Evolutionary conservation across 2,329 filamentous ascomycete species (phyloP), one percentile per base, ranked within the genome.

Genomic region (Microdochium paspali): DNA sequence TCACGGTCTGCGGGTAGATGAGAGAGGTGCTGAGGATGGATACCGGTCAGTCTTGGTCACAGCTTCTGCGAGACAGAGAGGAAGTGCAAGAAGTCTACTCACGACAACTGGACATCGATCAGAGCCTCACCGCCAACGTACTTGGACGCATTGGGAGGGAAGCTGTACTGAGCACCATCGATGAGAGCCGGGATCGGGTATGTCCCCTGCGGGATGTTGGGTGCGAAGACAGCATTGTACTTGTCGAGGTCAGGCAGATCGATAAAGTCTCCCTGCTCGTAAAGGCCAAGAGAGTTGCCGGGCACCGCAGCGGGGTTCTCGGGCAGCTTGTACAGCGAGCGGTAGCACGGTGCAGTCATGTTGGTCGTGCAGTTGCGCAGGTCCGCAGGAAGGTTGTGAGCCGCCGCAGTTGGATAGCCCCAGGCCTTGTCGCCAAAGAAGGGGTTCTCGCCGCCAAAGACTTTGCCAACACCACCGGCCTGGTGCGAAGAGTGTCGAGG

Each of bases 251-350:
- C 65, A 7, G 48, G 26, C 30, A 60, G 58, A 48, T 63, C 61
- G 20, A 62, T 61, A 47, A 68, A 69, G 42, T 61, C 61, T 44
- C 67, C 65, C 20, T 64, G 53, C 49, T 70, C 63, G 32, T 56
- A 58, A n/a, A 58, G 53, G n/a, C 56, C 56, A 13, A 58, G 53
- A 35, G 57, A 49, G 47, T 58, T 58, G 25, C 56, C 56, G 3
- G 53, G 45, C 4, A 46, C 43, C 15, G 51, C 51, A 2, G 50
- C 50, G 9, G 53, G 52, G 21, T 48, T 52, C 18, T 56, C 53
- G 4, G 54, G 55, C 12, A 58, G 49, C 40, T 53, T 51, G 44
- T 58, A 58, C 6, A 40, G 35, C 3, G 10, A 21, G 13, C 35
- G 12, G 35, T 40, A 40, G 35, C 35, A 40, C 10, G 35, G 35